These are phyloP conservation scores for Ophioceras dolichostomum DNA, from an alignment of 2,329 filamentous ascomycete genomes.

Conservation along the genomic window DNA sequence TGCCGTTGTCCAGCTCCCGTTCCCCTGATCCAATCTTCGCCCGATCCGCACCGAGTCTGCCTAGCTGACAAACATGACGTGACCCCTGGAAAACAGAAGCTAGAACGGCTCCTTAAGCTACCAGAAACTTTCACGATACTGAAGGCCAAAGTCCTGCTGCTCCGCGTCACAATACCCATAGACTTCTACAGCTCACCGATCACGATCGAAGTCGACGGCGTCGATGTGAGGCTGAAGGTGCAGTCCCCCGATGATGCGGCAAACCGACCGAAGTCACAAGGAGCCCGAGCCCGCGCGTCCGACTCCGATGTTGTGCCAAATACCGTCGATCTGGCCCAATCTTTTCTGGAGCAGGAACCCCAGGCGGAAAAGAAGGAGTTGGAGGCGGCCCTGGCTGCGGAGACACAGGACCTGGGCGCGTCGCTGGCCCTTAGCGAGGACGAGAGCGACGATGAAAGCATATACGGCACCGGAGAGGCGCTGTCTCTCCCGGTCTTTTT, in stretches of 20 bases:
- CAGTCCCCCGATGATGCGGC: constrained; percentile 23
- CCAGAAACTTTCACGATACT: constrained; percentile 59
- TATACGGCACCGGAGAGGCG: constrained; percentile 57
- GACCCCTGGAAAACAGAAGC: constrained; percentile 47
- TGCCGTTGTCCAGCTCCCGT: too few species aligned
- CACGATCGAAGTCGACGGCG: constrained; percentile 66
- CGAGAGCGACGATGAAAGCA: constrained; percentile 45
- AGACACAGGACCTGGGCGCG: constrained; percentile 48
- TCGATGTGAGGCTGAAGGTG: constrained; percentile 57
- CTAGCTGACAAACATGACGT: neutral
- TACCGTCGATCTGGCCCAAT: constrained; percentile 61
- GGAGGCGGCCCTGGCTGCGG: constrained; percentile 54
- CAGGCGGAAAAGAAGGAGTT: constrained; percentile 52
- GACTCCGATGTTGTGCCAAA: constrained; percentile 42
- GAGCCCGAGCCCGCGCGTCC: constrained; percentile 15
- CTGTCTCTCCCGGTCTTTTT: constrained; percentile 60
- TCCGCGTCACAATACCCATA: constrained; percentile 75
- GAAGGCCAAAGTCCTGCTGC: constrained; percentile 60
- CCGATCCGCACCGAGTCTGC: too few species aligned
- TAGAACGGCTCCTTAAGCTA: constrained; percentile 61
- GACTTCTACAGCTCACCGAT: constrained; percentile 83
- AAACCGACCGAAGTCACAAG: constrained; percentile 15
- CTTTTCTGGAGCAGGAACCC: constrained; percentile 64
- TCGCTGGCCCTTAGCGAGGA: constrained; percentile 48
- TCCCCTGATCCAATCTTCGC: constrained; percentile 1